A percentile compares a stretch with the other conserved stretches of the same genome.
phyloP scores from a whole-genome alignment of 768 basidiomycete genomes.

The Kwoniella heveanensis region DNA sequence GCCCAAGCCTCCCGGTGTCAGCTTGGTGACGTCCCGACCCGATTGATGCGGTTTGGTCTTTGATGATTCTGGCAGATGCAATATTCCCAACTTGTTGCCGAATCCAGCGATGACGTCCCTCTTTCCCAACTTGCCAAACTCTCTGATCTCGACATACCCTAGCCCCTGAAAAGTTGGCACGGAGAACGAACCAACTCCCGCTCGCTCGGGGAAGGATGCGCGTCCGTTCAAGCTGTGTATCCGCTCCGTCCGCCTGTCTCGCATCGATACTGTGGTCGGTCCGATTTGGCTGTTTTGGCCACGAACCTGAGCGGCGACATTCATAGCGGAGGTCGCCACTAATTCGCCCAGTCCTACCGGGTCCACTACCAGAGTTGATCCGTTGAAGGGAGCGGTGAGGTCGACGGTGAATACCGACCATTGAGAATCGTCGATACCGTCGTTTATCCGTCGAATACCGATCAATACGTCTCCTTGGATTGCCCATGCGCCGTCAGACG shows the following conservation, averaged over 20 bases:
- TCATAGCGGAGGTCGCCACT: slow-evolving; percentile 10
- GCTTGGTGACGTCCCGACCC: too few species aligned
- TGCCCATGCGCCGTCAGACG: slow-evolving; percentile 6
- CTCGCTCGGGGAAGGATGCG: slow-evolving; percentile 16
- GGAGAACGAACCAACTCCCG: slow-evolving; percentile 3
- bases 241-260: slow-evolving; percentile 27
- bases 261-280: slow-evolving; percentile 23
- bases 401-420: slow-evolving; percentile 41
- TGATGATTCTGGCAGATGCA: slow-evolving; percentile 6
- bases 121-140: slow-evolving; percentile 11
- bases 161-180: slow-evolving; percentile 24
- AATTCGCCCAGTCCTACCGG: slow-evolving; percentile 12
- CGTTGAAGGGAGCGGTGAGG: slow-evolving; percentile 37
- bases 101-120: slow-evolving; percentile 32
- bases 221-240: slow-evolving; percentile 27
- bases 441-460: slow-evolving; percentile 21
- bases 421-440: slow-evolving; percentile 34
- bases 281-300: background rate
- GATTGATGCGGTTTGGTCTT: too few species aligned
- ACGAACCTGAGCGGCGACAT: background rate
- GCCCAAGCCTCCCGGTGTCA: too few species aligned
- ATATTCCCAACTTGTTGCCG: slow-evolving; percentile 39
- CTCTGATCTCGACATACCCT: slow-evolving; percentile 35
- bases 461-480: slow-evolving; percentile 17
- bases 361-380: slow-evolving; percentile 28